phyloP scores from a whole-genome alignment of 805 yeast genomes.

The Teunomyces funiuensis region DNA sequence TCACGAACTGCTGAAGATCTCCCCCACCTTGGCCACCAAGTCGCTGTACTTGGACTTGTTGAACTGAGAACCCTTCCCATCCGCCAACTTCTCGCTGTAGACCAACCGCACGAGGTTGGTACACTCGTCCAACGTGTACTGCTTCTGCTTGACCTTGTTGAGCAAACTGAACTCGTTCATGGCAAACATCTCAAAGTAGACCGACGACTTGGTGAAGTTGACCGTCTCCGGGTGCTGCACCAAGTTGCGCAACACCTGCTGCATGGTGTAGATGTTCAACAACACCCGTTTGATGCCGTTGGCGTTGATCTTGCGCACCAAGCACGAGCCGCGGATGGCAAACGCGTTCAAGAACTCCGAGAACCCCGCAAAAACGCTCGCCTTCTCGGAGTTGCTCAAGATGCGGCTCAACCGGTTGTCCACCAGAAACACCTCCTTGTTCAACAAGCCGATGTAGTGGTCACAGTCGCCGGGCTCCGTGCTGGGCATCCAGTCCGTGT shows the following conservation, averaged over 20 bases:
- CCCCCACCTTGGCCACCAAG: slow-evolving; percentile 13
- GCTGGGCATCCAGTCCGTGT: slow-evolving; percentile 50
- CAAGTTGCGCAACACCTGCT: slow-evolving; percentile 65
- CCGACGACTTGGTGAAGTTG: slow-evolving; percentile 51
- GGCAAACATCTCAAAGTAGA: slow-evolving; percentile 58
- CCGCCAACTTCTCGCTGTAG: slow-evolving; percentile 45
- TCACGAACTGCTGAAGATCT: neutral
- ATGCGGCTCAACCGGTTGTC: slow-evolving; percentile 41
- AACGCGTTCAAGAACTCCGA: slow-evolving; percentile 51
- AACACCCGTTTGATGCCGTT: slow-evolving; percentile 60
- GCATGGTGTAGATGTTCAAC: slow-evolving; percentile 62
- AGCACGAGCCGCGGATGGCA: slow-evolving; percentile 51
- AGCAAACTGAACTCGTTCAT: slow-evolving; percentile 47
- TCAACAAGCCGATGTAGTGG: slow-evolving; percentile 50
- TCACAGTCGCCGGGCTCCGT: slow-evolving; percentile 63
- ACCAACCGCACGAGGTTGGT: slow-evolving; percentile 54
- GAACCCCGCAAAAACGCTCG: slow-evolving; percentile 44
- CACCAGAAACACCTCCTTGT: slow-evolving; percentile 45
- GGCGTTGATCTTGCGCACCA: slow-evolving; percentile 50
- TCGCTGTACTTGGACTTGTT: slow-evolving; percentile 40
- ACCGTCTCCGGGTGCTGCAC: slow-evolving; percentile 51
- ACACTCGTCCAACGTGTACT: slow-evolving; percentile 45
- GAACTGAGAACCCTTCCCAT: slow-evolving; percentile 37
- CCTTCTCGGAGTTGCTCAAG: slow-evolving; percentile 32
- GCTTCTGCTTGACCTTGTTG: slow-evolving; percentile 35